phyloP scores from a whole-genome alignment of 179 eudicot species.

The Vitellaria paradoxa region DNA sequence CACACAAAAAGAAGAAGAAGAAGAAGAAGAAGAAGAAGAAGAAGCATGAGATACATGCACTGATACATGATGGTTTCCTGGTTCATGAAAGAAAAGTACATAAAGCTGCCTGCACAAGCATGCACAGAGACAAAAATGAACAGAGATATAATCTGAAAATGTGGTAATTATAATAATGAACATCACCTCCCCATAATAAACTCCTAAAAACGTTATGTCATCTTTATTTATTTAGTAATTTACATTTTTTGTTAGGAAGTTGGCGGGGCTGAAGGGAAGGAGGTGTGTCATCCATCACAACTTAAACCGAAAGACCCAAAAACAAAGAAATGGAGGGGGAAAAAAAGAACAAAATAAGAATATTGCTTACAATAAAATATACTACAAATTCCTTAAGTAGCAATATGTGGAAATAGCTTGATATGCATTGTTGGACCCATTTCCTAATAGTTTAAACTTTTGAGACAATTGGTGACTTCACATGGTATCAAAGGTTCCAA shows the following conservation, averaged over 20 bases:
- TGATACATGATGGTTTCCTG: not conserved
- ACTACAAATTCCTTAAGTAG: not conserved
- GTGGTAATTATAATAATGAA: not conserved
- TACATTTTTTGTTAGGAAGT: too few relatives aligned
- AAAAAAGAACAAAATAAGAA: not conserved
- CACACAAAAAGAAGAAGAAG: not conserved
- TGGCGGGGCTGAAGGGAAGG: not conserved
- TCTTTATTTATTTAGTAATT: not conserved
- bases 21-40: not conserved
- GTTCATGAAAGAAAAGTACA: constrained; percentile 1
- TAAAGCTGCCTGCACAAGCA: not conserved
- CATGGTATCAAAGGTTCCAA: not conserved
- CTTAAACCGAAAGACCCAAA: not conserved
- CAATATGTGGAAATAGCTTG: not conserved
- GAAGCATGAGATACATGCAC: constrained; percentile 1
- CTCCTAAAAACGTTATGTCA: not conserved
- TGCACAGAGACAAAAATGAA: not conserved
- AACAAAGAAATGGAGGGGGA: too few relatives aligned
- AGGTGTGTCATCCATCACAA: not conserved
- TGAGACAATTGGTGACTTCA: too few relatives aligned
- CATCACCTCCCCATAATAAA: not conserved
- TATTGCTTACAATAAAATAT: not conserved
- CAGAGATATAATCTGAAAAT: not conserved
- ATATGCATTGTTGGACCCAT: too few relatives aligned
- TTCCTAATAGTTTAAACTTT: too few relatives aligned